These are phyloP conservation scores for Sistotremastrum niveocremeum DNA, from an alignment of 768 basidiomycete genomes.

Conservation along the genomic window DNA sequence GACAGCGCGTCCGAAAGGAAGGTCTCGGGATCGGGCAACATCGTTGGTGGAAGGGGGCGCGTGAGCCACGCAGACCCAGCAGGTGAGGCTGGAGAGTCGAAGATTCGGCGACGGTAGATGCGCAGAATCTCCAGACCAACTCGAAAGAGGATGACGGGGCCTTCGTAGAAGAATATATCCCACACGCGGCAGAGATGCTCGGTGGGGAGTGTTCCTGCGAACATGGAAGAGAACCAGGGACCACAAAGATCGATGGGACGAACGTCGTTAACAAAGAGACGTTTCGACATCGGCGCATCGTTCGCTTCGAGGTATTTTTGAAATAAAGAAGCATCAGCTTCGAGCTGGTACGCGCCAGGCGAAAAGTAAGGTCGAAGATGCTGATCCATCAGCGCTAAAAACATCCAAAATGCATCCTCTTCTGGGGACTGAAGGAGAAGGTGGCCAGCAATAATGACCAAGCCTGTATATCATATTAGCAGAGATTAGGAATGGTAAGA, in stretches of 20 bases:
- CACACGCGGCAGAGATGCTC: conserved; percentile 62
- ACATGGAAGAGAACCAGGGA: conserved; percentile 64
- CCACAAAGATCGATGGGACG: conserved; percentile 42
- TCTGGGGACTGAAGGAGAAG: conserved; percentile 65
- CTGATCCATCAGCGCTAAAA: conserved; percentile 74
- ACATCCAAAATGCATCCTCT: conserved; percentile 87
- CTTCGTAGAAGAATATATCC: conserved; percentile 76
- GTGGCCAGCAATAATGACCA: conserved; percentile 59
- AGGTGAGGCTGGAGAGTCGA: conserved; percentile 36
- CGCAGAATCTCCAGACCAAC: conserved; percentile 52
- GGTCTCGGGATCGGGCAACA: conserved; percentile 48
- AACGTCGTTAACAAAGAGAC: conserved; percentile 50
- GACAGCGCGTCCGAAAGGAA: conserved; percentile 48
- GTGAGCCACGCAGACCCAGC: conserved; percentile 34
- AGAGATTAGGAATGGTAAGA: not conserved
- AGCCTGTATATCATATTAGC: conserved; percentile 27
- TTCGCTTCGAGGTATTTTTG: conserved; percentile 51
- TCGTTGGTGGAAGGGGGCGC: conserved; percentile 34
- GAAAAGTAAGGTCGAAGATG: conserved; percentile 73
- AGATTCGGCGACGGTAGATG: conserved; percentile 43
- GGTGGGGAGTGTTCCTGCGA: conserved; percentile 49
- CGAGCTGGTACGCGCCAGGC: conserved; percentile 42
- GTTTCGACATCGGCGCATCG: conserved; percentile 48
- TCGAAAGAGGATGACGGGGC: conserved; percentile 62
- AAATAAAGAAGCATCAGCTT: conserved; percentile 65